Evolutionary conservation across 257 asterid species (phyloP).

Genomic region (Sherardia arvensis): DNA sequence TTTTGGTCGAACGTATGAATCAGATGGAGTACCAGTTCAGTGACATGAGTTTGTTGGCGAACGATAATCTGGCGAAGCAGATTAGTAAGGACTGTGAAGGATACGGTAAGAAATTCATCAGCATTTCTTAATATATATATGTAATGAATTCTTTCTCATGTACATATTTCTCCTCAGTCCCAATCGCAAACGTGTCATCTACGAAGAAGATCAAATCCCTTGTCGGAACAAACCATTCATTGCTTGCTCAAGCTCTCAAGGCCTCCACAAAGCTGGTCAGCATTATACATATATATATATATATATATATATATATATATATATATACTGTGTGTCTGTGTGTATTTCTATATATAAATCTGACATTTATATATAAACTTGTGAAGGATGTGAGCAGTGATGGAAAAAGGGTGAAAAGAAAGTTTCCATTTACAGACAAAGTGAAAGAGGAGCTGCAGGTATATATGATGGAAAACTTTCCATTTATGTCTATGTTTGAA

Average conservation of each 20-base stretch:
- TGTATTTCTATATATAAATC: too few species aligned
- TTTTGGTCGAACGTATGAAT: background rate
- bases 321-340: background rate
- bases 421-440: conserved; percentile 57
- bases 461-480: too few species aligned
- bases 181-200: conserved; percentile 60
- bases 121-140: background rate
- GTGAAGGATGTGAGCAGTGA: conserved; percentile 68
- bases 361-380: too few species aligned
- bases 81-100: conserved; percentile 81
- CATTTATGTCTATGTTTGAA: too few species aligned
- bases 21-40: conserved; percentile 96
- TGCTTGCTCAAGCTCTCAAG: conserved; percentile 72
- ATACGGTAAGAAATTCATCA: conserved; percentile 39
- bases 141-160: too few species aligned
- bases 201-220: conserved; percentile 91
- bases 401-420: conserved; percentile 80
- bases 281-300: too few species aligned
- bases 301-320: too few species aligned
- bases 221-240: conserved; percentile 38
- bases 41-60: conserved; percentile 92
- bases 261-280: conserved; percentile 78
- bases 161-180: conserved; percentile 54
- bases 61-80: conserved; percentile 72
- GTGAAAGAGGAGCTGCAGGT: conserved; percentile 95